Evolutionary conservation across 208 protist species (phyloP).

Genomic region (Wallacemonas sp.): DNA sequence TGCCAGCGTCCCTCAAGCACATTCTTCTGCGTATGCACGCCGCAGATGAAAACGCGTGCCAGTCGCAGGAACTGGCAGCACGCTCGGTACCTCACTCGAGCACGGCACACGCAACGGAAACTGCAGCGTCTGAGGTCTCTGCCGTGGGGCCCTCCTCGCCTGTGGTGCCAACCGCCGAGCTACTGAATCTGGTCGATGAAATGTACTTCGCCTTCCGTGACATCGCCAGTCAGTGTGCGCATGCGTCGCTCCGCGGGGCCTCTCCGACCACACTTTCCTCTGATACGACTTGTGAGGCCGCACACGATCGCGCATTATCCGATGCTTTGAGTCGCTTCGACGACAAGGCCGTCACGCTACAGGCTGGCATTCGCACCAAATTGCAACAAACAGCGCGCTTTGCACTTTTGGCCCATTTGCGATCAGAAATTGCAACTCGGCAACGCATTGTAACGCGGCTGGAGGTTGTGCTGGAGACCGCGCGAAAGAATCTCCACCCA

Average conservation of each 20-base stretch:
- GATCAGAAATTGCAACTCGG: slow-evolving; percentile 27
- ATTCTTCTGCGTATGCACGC: slow-evolving; percentile 3
- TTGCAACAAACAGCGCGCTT: slow-evolving; percentile 52
- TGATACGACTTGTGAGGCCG: background rate
- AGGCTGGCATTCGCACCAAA: slow-evolving; percentile 73
- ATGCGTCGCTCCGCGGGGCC: background rate
- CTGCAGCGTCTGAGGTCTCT: no score
- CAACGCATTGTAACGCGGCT: slow-evolving; percentile 7
- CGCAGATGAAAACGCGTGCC: no score
- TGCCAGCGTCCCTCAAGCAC: background rate
- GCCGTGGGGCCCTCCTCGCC: no score
- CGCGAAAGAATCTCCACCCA: background rate
- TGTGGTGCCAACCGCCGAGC: slow-evolving; percentile 28
- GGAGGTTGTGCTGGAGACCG: slow-evolving; percentile 2
- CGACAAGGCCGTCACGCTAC: slow-evolving; percentile 31
- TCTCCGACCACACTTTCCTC: background rate
- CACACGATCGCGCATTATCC: background rate
- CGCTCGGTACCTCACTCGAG: no score
- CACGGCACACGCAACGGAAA: no score
- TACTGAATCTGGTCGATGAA: slow-evolving; percentile 32
- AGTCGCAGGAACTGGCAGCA: no score
- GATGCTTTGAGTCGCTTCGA: background rate
- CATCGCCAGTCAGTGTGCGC: slow-evolving; percentile 25
- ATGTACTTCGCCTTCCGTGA: slow-evolving; percentile 29
- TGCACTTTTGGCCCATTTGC: slow-evolving; percentile 45